These are phyloP conservation scores for Murraya koenigii DNA, from an alignment of 345 rosid species.

Conservation along the genomic window DNA sequence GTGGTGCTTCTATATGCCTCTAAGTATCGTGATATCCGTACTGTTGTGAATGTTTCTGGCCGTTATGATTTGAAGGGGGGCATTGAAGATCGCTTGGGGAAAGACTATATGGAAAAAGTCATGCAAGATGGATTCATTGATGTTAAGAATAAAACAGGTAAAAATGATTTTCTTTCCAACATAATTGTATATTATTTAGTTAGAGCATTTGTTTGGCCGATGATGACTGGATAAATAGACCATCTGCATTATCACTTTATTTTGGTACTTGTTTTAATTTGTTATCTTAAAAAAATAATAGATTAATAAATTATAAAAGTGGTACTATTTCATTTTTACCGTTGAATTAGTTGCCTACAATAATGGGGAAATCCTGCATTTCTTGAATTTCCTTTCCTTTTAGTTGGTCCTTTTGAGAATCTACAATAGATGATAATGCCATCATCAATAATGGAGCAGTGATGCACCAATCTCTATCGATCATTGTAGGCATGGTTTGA, in stretches of 20 bases:
- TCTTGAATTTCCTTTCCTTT: background rate
- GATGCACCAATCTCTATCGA: background rate
- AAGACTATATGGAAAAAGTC: conserved; percentile 47
- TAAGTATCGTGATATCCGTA: conserved; percentile 56
- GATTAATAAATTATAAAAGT: too few relatives aligned
- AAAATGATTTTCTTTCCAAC: background rate
- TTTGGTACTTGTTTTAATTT: background rate
- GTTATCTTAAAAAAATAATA: background rate
- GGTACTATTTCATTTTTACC: background rate
- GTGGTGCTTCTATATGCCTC: conserved; percentile 88
- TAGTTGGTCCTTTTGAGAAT: background rate
- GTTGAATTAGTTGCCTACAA: background rate
- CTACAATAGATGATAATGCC: background rate
- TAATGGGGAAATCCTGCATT: background rate
- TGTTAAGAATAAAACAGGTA: conserved; percentile 51
- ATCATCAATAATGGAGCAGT: background rate
- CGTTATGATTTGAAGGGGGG: conserved; percentile 71
- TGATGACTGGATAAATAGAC: background rate
- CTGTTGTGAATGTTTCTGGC: conserved; percentile 73
- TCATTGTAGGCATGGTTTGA: background rate
- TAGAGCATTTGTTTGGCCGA: background rate
- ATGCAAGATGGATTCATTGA: conserved; percentile 58
- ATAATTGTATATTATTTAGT: background rate
- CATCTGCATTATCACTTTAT: background rate
- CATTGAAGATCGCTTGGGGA: conserved; percentile 62